These are phyloP conservation scores for Fraxinus latifolia DNA, from an alignment of 305 asterid genomes.

Conservation along the genomic window DNA sequence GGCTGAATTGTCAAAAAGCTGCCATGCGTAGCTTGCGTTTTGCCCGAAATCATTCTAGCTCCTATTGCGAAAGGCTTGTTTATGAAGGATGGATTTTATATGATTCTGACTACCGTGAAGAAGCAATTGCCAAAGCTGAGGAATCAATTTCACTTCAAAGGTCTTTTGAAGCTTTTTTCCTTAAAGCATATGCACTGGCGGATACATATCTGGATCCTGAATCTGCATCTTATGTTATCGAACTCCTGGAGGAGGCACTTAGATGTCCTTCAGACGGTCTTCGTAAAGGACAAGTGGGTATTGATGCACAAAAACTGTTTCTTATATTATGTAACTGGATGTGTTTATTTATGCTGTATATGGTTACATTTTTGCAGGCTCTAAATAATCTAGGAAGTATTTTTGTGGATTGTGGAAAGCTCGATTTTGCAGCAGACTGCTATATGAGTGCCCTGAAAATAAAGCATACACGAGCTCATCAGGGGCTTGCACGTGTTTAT, in stretches of 20 bases:
- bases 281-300: slow-evolving; percentile 88
- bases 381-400: slow-evolving; percentile 76
- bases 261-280: slow-evolving; percentile 92
- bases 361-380: slow-evolving; percentile 48
- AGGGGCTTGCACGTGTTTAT: slow-evolving; percentile 84
- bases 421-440: slow-evolving; percentile 77
- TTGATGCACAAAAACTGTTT: not conserved
- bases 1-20: slow-evolving; percentile 89
- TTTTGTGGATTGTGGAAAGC: slow-evolving; percentile 67
- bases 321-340: not conserved
- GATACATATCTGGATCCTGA: slow-evolving; percentile 62
- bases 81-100: slow-evolving; percentile 94
- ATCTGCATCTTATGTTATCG: slow-evolving; percentile 62
- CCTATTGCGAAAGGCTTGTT: slow-evolving; percentile 68
- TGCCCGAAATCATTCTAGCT: slow-evolving; percentile 71
- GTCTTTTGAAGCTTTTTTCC: slow-evolving; percentile 87
- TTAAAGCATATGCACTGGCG: slow-evolving; percentile 72
- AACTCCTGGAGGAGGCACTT: slow-evolving; percentile 85
- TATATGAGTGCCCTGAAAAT: slow-evolving; percentile 77
- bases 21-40: slow-evolving; percentile 87
- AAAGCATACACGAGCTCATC: slow-evolving; percentile 88
- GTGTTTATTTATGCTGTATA: not conserved
- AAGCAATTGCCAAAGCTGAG: slow-evolving; percentile 83
- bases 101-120: slow-evolving; percentile 80
- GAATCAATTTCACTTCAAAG: slow-evolving; percentile 70